Conservation (phyloP, 108 stramenopile genomes). For the Conticribra weissflogii region DNA sequence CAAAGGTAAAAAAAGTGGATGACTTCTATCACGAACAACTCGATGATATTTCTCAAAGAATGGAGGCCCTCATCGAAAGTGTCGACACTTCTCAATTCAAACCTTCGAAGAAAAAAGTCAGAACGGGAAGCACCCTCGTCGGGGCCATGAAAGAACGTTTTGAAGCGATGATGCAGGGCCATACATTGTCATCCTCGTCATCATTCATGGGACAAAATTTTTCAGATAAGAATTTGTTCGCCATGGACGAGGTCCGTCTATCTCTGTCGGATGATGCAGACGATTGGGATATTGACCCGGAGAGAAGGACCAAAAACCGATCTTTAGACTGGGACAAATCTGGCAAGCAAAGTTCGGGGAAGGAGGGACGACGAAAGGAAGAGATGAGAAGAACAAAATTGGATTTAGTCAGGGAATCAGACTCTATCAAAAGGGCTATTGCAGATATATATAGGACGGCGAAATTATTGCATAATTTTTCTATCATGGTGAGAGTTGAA, state of each 20-base stretch:
- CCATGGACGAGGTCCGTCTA: too few relatives aligned
- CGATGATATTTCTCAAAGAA: constrained; percentile 61
- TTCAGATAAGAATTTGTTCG: too few relatives aligned
- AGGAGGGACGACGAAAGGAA: background rate
- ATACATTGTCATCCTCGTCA: too few relatives aligned
- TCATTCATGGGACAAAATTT: too few relatives aligned
- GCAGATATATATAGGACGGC: constrained; percentile 76
- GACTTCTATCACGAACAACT: constrained; percentile 65
- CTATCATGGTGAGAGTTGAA: constrained; percentile 65
- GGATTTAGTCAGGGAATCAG: constrained; percentile 42
- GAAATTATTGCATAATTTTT: constrained; percentile 84
- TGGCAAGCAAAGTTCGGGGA: too few relatives aligned
- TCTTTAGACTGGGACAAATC: too few relatives aligned
- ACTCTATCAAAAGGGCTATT: constrained; percentile 82
- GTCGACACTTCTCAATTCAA: constrained; percentile 46
- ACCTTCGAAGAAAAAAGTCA: constrained; percentile 6
- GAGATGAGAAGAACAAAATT: background rate
- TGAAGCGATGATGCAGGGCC: constrained; percentile 4
- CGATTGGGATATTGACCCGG: constrained; percentile 21
- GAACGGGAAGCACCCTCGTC: background rate
- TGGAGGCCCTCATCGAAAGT: constrained; percentile 64
- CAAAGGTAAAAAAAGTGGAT: constrained; percentile 50
- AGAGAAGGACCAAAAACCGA: constrained; percentile 10
- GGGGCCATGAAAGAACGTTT: constrained; percentile 13
- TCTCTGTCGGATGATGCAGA: constrained; percentile 4